Evolutionary conservation across 768 basidiomycete species (phyloP).

Genomic region (Boletus pseudopeckii): DNA sequence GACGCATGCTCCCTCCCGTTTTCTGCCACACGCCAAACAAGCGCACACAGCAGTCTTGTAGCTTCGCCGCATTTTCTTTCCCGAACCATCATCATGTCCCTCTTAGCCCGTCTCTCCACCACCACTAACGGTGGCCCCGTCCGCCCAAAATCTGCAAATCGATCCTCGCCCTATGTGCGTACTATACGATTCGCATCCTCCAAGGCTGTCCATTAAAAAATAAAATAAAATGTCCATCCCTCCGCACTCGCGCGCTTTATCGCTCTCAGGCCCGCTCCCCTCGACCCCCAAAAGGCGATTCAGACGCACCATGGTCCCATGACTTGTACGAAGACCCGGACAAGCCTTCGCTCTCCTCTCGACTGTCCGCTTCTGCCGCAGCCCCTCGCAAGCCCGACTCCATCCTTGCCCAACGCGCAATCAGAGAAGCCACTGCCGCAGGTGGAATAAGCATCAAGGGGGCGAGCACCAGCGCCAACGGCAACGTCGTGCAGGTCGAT

Average conservation of each 20-base stretch:
- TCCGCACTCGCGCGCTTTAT: not conserved
- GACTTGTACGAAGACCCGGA: conserved; percentile 63
- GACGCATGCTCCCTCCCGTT: conserved; percentile 6
- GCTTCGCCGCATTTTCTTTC: conserved; percentile 5
- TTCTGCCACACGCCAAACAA: conserved; percentile 32
- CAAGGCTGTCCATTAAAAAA: conserved; percentile 19
- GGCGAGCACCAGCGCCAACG: conserved; percentile 46
- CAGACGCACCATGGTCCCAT: conserved; percentile 67
- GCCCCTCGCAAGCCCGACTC: conserved; percentile 51
- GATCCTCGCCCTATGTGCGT: conserved; percentile 36
- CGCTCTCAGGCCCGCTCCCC: conserved; percentile 36
- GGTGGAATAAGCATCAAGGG: conserved; percentile 63
- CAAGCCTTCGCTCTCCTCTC: conserved; percentile 52
- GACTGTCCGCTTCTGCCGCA: conserved; percentile 43
- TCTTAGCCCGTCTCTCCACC: conserved; percentile 28
- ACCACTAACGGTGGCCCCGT: conserved; percentile 30
- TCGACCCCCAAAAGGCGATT: conserved; percentile 61
- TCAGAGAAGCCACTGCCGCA: conserved; percentile 53
- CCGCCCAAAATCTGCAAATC: conserved; percentile 29
- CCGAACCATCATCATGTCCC: conserved; percentile 25
- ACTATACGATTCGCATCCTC: conserved; percentile 30
- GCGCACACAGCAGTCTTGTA: conserved; percentile 14
- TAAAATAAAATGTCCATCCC: conserved; percentile 10
- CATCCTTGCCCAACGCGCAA: conserved; percentile 56
- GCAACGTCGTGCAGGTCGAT: conserved; percentile 72